Evolutionary conservation across 2,329 filamentous ascomycete genomes (phyloP).

Genomic region (Fusarium mangiferae): DNA sequence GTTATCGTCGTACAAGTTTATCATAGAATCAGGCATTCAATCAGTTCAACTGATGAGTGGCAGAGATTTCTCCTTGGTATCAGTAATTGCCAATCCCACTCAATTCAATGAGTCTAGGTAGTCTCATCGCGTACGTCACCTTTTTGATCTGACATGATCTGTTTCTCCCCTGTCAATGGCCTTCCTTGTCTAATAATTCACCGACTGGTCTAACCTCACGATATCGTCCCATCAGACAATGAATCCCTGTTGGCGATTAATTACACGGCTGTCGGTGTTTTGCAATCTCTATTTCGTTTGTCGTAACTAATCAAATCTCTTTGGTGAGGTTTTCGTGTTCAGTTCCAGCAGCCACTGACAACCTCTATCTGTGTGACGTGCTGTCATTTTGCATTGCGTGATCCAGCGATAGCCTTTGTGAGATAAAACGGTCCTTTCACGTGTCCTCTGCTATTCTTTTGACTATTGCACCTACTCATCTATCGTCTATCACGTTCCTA

Average conservation of each 20-base stretch:
- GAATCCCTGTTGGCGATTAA: not conserved
- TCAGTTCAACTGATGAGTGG: not conserved
- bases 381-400: not conserved
- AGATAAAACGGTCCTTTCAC: not conserved
- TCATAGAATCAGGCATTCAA: constrained; percentile 19
- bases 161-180: not conserved
- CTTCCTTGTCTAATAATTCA: not conserved
- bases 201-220: constrained; percentile 10
- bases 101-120: not conserved
- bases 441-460: not conserved
- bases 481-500: not conserved
- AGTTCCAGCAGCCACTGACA: not conserved
- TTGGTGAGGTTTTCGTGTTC: not conserved
- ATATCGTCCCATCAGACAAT: constrained; percentile 8
- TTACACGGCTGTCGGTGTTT: not conserved
- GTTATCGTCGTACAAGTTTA: constrained; percentile 13
- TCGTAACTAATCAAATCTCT: not conserved
- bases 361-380: not conserved
- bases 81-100: constrained; percentile 12
- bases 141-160: not conserved
- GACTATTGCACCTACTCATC: not conserved
- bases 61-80: not conserved
- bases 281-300: not conserved
- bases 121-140: not conserved
- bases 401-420: not conserved